These are phyloP conservation scores for Tricholoma bakamatsutake DNA, from an alignment of 768 basidiomycete genomes.

Conservation along the genomic window DNA sequence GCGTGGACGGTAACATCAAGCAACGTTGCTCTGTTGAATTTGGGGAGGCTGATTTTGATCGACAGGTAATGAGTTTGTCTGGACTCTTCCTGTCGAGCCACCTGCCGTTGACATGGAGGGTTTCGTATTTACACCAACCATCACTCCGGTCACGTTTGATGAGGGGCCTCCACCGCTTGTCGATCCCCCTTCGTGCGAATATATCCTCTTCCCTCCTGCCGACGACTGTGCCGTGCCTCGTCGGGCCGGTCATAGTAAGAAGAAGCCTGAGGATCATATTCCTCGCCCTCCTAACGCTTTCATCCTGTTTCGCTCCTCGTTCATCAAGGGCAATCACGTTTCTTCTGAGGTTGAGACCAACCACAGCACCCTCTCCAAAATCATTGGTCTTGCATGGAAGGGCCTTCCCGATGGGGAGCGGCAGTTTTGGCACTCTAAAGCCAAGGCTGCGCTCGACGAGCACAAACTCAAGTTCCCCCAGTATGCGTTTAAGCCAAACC, in stretches of 20 bases:
- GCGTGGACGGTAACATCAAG: slow-evolving; percentile 29
- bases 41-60: slow-evolving; percentile 4
- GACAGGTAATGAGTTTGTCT: slow-evolving; percentile 39
- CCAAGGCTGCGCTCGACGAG: slow-evolving; percentile 65
- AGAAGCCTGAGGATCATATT: slow-evolving; percentile 70
- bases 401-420: slow-evolving; percentile 71
- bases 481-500: slow-evolving; percentile 68
- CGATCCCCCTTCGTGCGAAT: slow-evolving; percentile 29
- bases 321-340: slow-evolving; percentile 75
- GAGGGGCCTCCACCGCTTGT: slow-evolving; percentile 38
- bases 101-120: slow-evolving; percentile 19
- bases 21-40: not conserved
- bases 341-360: slow-evolving; percentile 75
- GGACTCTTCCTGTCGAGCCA: slow-evolving; percentile 38
- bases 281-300: slow-evolving; percentile 84
- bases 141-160: slow-evolving; percentile 54
- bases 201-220: slow-evolving; percentile 54
- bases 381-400: slow-evolving; percentile 81
- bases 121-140: slow-evolving; percentile 52
- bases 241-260: slow-evolving; percentile 54
- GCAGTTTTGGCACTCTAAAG: slow-evolving; percentile 72
- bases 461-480: slow-evolving; percentile 72
- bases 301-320: slow-evolving; percentile 80
- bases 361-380: slow-evolving; percentile 80
- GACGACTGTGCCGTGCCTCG: slow-evolving; percentile 31